These are phyloP conservation scores for Phytopythium sindhum DNA, from an alignment of 352 stramenopile species.

Conservation along the genomic window DNA sequence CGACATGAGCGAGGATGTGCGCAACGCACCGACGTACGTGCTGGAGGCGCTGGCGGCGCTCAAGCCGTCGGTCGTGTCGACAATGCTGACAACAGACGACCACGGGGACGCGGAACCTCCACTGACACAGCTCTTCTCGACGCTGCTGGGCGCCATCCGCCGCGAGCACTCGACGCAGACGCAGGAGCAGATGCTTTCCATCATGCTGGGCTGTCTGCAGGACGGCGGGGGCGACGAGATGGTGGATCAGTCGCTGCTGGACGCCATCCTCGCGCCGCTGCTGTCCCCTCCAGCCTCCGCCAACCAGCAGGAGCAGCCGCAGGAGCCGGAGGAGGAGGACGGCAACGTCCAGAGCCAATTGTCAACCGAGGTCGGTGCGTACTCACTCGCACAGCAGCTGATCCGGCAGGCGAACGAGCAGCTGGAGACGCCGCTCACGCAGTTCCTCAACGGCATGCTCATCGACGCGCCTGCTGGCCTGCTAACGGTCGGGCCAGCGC, in stretches of 20 bases:
- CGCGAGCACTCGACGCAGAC: conserved; percentile 63
- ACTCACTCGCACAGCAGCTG: conserved; percentile 67
- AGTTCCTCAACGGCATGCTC: conserved; percentile 83
- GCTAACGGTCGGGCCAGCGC: conserved; percentile 8
- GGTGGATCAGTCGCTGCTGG: conserved; percentile 64
- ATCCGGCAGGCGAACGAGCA: conserved; percentile 67
- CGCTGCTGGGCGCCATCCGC: conserved; percentile 63
- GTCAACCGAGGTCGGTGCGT: conserved; percentile 26
- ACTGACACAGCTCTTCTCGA: conserved; percentile 69
- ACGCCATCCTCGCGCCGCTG: conserved; percentile 57
- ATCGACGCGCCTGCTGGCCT: conserved; percentile 36
- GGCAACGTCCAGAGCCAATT: background rate
- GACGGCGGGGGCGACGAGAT: conserved; percentile 32
- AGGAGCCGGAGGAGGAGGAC: conserved; percentile 7
- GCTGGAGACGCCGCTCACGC: conserved; percentile 61
- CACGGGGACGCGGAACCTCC: conserved; percentile 38
- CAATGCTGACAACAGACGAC: conserved; percentile 55
- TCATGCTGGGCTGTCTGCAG: conserved; percentile 75
- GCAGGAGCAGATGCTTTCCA: conserved; percentile 71
- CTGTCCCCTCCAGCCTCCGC: conserved; percentile 18
- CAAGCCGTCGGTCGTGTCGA: conserved; percentile 49
- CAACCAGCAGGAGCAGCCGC: background rate
- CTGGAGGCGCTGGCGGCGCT: conserved; percentile 63
- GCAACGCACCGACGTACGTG: conserved; percentile 45
- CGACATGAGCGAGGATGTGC: conserved; percentile 16